Percentiles rank a stretch among this genome's conserved stretches.
Conservation (phyloP, 257 asterid genomes). For the Linderniella brevidens region DNA sequence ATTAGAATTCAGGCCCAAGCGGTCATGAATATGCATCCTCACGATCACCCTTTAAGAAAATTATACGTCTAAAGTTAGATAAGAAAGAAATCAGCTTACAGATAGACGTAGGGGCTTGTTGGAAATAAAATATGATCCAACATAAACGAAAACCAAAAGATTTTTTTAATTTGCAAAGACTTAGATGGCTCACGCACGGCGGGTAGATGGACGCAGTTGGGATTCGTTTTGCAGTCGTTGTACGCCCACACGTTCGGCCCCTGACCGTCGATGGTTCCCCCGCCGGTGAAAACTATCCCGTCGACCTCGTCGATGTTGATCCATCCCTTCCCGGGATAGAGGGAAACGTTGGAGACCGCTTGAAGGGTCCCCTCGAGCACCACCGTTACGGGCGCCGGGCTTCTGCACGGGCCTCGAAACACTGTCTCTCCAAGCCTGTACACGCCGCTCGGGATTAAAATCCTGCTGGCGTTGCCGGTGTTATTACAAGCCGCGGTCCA, state of each 20-base stretch:
- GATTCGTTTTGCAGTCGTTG: slow-evolving; percentile 34
- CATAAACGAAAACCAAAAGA: no score
- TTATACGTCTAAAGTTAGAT: no score
- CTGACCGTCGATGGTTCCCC: slow-evolving; percentile 42
- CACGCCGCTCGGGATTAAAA: slow-evolving; percentile 34
- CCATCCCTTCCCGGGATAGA: slow-evolving; percentile 35
- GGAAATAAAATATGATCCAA: no score
- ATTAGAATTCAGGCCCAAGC: no score
- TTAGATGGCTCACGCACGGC: slow-evolving; percentile 22
- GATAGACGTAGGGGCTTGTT: no score
- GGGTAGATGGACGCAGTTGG: slow-evolving; percentile 27
- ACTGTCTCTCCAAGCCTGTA: slow-evolving; percentile 20
- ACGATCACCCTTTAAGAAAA: no score
- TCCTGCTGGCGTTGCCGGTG: slow-evolving; percentile 15
- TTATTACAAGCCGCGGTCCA: slow-evolving; percentile 47
- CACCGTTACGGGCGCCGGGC: slow-evolving; percentile 20
- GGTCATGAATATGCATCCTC: no score
- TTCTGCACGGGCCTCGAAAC: slow-evolving; percentile 51
- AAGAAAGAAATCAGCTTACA: no score
- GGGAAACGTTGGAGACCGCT: slow-evolving; percentile 33
- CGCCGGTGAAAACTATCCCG: slow-evolving; percentile 33
- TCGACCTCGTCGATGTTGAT: slow-evolving; percentile 19
- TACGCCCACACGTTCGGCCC: slow-evolving; percentile 36
- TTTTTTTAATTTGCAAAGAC: no score
- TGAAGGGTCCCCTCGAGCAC: slow-evolving; percentile 28